Evolutionary conservation across 2,329 filamentous ascomycete species (phyloP).

Genomic region (Pseudomassariella vexata): DNA sequence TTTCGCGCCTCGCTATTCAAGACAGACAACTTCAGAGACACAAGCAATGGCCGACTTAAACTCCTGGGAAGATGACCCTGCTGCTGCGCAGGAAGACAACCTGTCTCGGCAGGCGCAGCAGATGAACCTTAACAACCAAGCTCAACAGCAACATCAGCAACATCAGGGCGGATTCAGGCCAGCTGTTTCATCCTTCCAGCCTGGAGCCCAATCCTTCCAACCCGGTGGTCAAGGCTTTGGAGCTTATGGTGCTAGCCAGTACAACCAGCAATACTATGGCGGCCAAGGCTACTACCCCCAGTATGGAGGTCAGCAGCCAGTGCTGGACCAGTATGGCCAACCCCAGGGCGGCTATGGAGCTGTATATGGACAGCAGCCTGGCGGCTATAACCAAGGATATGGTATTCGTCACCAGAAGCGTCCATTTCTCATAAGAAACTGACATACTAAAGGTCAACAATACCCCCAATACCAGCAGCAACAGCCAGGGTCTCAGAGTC

Average conservation of each 20-base stretch:
- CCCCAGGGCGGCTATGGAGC: constrained; percentile 28
- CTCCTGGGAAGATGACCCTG: constrained; percentile 88
- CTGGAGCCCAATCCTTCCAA: constrained; percentile 65
- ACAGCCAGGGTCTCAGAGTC: constrained; percentile 31
- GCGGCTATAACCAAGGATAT: constrained; percentile 36
- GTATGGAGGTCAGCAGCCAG: constrained; percentile 35
- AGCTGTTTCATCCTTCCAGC: constrained; percentile 52
- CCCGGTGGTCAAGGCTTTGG: constrained; percentile 66
- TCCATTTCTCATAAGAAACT: constrained; percentile 10
- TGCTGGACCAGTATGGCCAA: constrained; percentile 47
- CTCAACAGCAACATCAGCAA: constrained; percentile 30
- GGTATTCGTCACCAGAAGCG: constrained; percentile 21
- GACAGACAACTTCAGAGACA: constrained; percentile 1
- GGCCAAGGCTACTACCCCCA: constrained; percentile 46
- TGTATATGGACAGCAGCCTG: constrained; percentile 39
- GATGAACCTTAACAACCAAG: constrained; percentile 62
- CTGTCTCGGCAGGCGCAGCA: constrained; percentile 73
- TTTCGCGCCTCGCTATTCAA: too few species aligned
- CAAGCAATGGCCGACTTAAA: constrained; percentile 77
- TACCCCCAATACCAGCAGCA: constrained; percentile 50
- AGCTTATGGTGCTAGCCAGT: constrained; percentile 44
- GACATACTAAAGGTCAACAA: constrained; percentile 33
- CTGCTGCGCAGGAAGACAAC: constrained; percentile 68
- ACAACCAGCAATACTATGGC: constrained; percentile 52
- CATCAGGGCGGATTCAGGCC: constrained; percentile 40